Conservation (phyloP, 345 rosid genomes). For the Alliaria petiolata region DNA sequence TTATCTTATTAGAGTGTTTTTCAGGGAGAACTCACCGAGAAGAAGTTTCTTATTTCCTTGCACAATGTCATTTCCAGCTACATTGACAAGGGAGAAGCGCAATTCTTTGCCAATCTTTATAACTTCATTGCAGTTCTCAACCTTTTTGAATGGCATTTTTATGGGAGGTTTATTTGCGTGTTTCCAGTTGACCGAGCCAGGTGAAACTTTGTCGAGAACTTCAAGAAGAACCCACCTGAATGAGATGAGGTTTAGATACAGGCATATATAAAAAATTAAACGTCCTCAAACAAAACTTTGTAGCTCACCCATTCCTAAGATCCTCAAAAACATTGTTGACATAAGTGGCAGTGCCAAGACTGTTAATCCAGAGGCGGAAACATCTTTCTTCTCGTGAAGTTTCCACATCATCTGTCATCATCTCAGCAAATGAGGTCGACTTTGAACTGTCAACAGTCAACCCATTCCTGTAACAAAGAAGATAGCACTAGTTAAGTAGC, state of each 20-base stretch:
- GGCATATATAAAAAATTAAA: background rate
- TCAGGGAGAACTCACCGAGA: slow-evolving; percentile 29
- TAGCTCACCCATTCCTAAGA: slow-evolving; percentile 80
- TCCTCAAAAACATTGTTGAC: slow-evolving; percentile 91
- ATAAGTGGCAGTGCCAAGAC: slow-evolving; percentile 78
- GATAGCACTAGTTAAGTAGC: background rate
- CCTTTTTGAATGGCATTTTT: slow-evolving; percentile 37
- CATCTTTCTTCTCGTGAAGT: slow-evolving; percentile 98
- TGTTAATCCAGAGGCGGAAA: slow-evolving; percentile 97
- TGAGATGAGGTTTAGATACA: slow-evolving; percentile 15
- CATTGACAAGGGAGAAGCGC: slow-evolving; percentile 87
- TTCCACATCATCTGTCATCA: slow-evolving; percentile 95
- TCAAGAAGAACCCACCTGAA: slow-evolving; percentile 83
- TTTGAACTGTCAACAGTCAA: slow-evolving; percentile 59
- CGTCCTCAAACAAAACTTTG: background rate
- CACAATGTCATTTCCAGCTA: slow-evolving; percentile 81
- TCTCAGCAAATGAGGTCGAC: slow-evolving; percentile 70
- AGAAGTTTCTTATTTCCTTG: slow-evolving; percentile 41
- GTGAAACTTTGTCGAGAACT: slow-evolving; percentile 38
- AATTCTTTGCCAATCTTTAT: slow-evolving; percentile 33
- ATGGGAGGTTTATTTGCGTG: slow-evolving; percentile 37
- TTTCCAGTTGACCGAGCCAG: slow-evolving; percentile 39
- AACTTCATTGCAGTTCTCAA: slow-evolving; percentile 41
- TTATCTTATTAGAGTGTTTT: background rate
- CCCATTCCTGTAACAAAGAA: slow-evolving; percentile 76